Base-by-base conservation (phyloP, 2,329 filamentous ascomycete species). In the Cucurbitaria berberidis region DNA sequence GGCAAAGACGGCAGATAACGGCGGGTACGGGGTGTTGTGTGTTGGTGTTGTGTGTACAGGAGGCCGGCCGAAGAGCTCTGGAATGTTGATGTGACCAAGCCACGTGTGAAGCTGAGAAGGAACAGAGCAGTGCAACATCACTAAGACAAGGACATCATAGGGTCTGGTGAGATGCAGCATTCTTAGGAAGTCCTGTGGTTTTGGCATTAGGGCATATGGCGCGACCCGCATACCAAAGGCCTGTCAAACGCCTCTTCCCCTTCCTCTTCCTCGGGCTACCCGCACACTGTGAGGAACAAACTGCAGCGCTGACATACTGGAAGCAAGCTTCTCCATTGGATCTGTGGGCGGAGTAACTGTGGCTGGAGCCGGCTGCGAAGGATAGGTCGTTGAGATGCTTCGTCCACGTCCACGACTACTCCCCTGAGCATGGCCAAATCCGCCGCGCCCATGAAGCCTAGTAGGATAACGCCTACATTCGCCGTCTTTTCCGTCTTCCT, bases 301-400 rank as follows among this genome's bases (percentile, higher is more conserved):
- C 46, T 84, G 84, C 55, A 93, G 76, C 3, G 87, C 80, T 1
- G 88, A 89, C 87, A 93, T 89, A 50, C 87, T 85, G 7, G 81
- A 82, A 1, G 84, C 77, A 4, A 93, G 77, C 47, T 82, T 82
- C 39, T 87, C 84, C 82, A 90, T 87, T 15, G 83, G 79, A 16
- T 81, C 77, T 53, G 84, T 81, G 3, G 57, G 24, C 34, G 43
- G 34, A 3, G 36, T 22, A 38, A 42, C n/a, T 41, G 46, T 46
- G 11, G 44, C 29, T 26, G 40, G 16, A 22, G 44, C 38, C 30
- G 41, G n/a, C 32, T 53, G 55, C 2, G 48, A 40, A 22, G 52
- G 21, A 47, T 43, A n/a, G 10, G 22, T 39, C 29, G 42, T 21
- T 10, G 38, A 32, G 6, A 51, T 45, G 19, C 43, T 48, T 19